phyloP scores from a whole-genome alignment of 371 early-diverging fungal species.

The Haplosporangium sp. region DNA sequence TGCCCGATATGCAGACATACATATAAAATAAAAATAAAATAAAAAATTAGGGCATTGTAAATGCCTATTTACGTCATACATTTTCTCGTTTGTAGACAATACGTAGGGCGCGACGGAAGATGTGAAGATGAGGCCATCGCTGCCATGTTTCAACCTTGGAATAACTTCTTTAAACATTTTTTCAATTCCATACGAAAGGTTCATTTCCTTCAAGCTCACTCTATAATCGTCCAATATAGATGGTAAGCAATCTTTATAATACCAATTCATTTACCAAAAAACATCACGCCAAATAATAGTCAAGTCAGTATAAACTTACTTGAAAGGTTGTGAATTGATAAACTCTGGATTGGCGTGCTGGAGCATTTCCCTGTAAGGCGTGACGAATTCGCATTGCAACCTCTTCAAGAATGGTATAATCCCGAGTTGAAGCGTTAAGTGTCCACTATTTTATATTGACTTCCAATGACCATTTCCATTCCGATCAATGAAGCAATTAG shows the following conservation, averaged over 20 bases:
- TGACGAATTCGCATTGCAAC: slow-evolving; percentile 71
- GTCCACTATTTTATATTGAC: not conserved
- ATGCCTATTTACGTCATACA: slow-evolving; percentile 60
- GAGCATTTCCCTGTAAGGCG: slow-evolving; percentile 73
- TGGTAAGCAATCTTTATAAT: too few species aligned
- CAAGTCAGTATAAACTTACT: slow-evolving; percentile 54
- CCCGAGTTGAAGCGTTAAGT: not conserved
- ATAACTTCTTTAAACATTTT: slow-evolving; percentile 77
- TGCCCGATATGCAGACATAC: too few species aligned
- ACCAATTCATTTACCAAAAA: not conserved
- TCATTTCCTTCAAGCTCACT: slow-evolving; percentile 77
- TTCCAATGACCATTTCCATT: not conserved
- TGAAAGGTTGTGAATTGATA: slow-evolving; percentile 68
- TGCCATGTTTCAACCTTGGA: slow-evolving; percentile 87
- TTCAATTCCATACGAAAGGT: slow-evolving; percentile 76
- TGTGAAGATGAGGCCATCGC: slow-evolving; percentile 98
- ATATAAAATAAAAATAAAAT: too few species aligned
- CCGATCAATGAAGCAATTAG: not conserved
- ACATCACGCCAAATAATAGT: not conserved
- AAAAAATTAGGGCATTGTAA: too few species aligned
- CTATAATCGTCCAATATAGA: slow-evolving; percentile 38
- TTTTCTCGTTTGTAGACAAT: slow-evolving; percentile 88
- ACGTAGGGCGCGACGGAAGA: slow-evolving; percentile 86
- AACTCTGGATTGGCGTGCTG: slow-evolving; percentile 58
- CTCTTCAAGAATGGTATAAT: slow-evolving; percentile 59